phyloP scores from a whole-genome alignment of 2,329 filamentous ascomycete species.

The Sarocladium brachiariae region DNA sequence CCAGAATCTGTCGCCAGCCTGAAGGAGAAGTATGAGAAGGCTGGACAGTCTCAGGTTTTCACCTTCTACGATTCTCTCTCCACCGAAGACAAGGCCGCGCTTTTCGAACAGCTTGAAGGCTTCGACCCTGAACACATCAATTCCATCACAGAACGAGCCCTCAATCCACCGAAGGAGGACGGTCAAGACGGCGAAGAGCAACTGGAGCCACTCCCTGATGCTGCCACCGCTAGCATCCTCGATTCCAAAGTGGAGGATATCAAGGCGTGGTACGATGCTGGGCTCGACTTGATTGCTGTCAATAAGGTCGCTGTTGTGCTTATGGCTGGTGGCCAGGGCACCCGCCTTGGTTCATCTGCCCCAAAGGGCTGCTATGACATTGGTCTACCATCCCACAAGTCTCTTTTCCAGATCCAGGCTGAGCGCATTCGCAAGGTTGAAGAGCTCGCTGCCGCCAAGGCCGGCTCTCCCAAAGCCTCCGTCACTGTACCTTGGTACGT shows the following conservation, averaged over 20 bases:
- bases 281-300: conserved; percentile 71
- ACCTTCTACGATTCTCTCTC: conserved; percentile 76
- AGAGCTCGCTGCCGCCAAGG: conserved; percentile 66
- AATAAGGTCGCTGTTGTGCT: conserved; percentile 80
- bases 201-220: conserved; percentile 82
- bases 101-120: conserved; percentile 74
- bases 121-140: conserved; percentile 88
- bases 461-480: conserved; percentile 47
- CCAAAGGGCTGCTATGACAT: conserved; percentile 99
- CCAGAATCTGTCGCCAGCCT: conserved; percentile 61
- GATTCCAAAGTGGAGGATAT: conserved; percentile 71
- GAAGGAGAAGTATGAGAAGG: conserved; percentile 65
- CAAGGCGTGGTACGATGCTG: conserved; percentile 74
- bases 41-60: conserved; percentile 74
- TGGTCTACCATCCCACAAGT: conserved; percentile 85
- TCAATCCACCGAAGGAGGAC: conserved; percentile 66
- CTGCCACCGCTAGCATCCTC: conserved; percentile 82
- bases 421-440: conserved; percentile 88
- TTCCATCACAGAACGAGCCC: conserved; percentile 71
- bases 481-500: conserved; percentile 84
- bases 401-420: conserved; percentile 94
- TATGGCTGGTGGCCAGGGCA: conserved; percentile 96
- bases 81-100: conserved; percentile 62
- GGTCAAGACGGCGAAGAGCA: conserved; percentile 38
- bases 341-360: conserved; percentile 84